A percentile compares a stretch with the other conserved stretches of the same genome.
These are phyloP conservation scores for Fomitopsis palustris DNA, from an alignment of 1,284 basidiomycete genomes.

Conservation along the genomic window DNA sequence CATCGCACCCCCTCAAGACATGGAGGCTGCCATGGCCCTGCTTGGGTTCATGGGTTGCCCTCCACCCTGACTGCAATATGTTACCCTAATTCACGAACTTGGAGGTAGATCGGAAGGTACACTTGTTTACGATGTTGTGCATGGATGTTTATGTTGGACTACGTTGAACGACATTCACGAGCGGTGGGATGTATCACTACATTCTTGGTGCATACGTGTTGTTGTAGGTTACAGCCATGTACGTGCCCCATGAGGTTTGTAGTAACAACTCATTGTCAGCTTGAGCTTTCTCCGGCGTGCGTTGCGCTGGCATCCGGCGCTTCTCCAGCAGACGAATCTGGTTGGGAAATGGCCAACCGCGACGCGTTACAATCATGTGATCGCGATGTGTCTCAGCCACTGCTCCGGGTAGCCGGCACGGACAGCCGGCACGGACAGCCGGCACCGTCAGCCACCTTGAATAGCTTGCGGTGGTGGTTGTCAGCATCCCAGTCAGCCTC, in stretches of 20 bases:
- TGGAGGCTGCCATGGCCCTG: constrained; percentile 43
- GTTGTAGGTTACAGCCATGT: background rate
- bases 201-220: constrained; percentile 9
- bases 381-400: background rate
- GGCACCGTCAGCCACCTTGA: background rate
- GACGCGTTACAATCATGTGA: background rate
- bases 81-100: background rate
- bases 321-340: background rate
- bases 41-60: constrained; percentile 35
- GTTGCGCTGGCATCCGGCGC: background rate
- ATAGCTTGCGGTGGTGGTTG: too few species aligned
- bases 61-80: constrained; percentile 2
- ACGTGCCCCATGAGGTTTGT: background rate
- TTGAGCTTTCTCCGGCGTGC: background rate
- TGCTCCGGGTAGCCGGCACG: background rate
- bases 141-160: constrained; percentile 2
- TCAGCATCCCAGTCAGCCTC: background rate
- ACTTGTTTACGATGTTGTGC: background rate
- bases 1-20: constrained; percentile 24
- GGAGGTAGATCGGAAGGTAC: background rate
- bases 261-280: background rate
- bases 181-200: constrained; percentile 16
- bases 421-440: background rate
- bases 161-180: constrained; percentile 10
- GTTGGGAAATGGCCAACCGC: background rate